A percentile compares a stretch with the other conserved stretches of the same genome.
These are phyloP conservation scores for Manihot esculenta DNA, from an alignment of 441 rosid species.

Conservation along the genomic window DNA sequence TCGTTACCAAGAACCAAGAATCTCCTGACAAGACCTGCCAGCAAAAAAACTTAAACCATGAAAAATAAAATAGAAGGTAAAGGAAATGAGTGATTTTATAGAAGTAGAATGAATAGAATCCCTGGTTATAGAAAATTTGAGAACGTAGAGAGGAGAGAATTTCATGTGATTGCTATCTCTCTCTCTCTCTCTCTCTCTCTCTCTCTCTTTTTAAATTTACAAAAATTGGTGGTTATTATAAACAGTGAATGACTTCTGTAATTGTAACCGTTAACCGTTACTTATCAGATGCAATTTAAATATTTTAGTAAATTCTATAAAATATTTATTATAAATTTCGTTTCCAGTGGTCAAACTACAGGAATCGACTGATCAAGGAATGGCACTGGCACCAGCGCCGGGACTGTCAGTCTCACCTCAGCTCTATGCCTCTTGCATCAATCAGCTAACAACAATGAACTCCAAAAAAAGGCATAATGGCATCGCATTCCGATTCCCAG, in stretches of 20 bases:
- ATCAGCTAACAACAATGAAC: background rate
- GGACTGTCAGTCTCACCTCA: too few species aligned
- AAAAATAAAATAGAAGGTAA: background rate
- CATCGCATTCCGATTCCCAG: slow-evolving; percentile 12
- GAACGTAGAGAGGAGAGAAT: background rate
- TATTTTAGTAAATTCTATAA: too few species aligned
- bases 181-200: too few species aligned
- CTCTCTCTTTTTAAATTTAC: background rate
- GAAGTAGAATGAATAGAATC: background rate
- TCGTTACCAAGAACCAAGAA: background rate
- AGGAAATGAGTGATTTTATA: background rate
- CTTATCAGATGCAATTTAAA: too few species aligned
- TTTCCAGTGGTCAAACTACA: too few species aligned
- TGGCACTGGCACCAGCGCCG: background rate
- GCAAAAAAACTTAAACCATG: background rate
- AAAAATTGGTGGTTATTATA: background rate
- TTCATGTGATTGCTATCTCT: background rate
- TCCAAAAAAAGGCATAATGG: slow-evolving; percentile 9
- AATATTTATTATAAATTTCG: too few species aligned
- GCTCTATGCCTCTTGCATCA: background rate
- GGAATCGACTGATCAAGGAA: too few species aligned
- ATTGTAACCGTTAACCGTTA: too few species aligned
- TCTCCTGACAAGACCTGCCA: slow-evolving; percentile 6
- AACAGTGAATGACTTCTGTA: too few species aligned
- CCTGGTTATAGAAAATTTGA: background rate